Evolutionary conservation across 345 rosid species (phyloP), one percentile per base, ranked within the genome.

Genomic region (Boechera divaricarpa): DNA sequence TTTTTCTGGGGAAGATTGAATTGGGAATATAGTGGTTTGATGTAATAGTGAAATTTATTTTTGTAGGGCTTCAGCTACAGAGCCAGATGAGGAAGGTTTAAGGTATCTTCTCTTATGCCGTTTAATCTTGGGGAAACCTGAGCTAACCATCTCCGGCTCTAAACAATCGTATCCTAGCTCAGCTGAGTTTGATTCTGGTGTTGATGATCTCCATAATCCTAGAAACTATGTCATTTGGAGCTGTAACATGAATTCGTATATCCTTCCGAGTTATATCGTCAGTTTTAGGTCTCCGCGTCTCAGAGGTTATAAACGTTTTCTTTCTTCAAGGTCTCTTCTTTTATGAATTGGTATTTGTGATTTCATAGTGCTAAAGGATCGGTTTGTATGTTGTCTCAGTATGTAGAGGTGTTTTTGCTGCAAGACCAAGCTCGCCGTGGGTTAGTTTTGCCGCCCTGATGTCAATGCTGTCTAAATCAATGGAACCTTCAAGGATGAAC

Each of bases 71-170:
- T 21, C 9, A 5, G 59, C 32, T 68, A 5, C 66, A 12, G 68
- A 48, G 11, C 58, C 68, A 24, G 96, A 88, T 67, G 63, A 78
- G 29, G 85, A 89, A 49, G 97, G 91, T 32, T 24, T 84, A 33
- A 83, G 88, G 60, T 86, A 95, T 86, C 63, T 92, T 71, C 75
- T 92, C 80, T 84, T 92, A 21, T 95, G 98, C 64, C 86, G 91
- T 24, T 74, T 92, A 5, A 82, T 92, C n/a, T 58, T 86, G 12
- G 97, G 99, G 57, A 90, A 85, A n/a, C 3, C 82, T 39, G 94
- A 95, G 83, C 21, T 54, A 12, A 80, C 89, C 10, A 71, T 3
- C 44, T 77, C 83, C 2, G 91, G 93, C 5, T 86, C 87, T 18
- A 73, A 80, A 36, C 91, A 91, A 70, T 60, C 49, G 33, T 84